Base-by-base conservation (phyloP, 2,329 filamentous ascomycete genomes). In the Pestalotiopsis sp. region DNA sequence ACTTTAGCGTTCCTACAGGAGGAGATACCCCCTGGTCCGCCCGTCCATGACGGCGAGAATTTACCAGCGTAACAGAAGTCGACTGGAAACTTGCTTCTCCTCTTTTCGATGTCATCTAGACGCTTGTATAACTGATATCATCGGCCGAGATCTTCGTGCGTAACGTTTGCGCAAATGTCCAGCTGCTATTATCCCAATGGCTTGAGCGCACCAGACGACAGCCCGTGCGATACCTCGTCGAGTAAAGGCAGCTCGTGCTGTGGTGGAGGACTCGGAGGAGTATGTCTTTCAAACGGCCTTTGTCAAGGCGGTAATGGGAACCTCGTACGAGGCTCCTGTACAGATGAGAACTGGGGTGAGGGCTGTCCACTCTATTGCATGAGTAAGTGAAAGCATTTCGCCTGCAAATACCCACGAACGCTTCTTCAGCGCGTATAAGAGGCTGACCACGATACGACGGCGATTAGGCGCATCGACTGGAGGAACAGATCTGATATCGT, bases 401-500 rank as follows among this genome's bases (percentile, higher is more conserved):
- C 41, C 41, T 3, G 5, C 12, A 2, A 6, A 4, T 45, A 2
- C 13, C 12, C 41, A 3, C 41, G 41, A 17, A 14, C 31, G 7
- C 31, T 9, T 36, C 7, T 36, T 36, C 6, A 9, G 7, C 7
- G 7, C 31, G 31, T 9, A 36, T 9, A 9, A 9, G 7, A 45
- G 4, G 41, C 41, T 45, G 41, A 45, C 13, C 41, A 45, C 17
- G 41, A 6, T 45, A 9, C 6, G 31, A 9, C 31, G 31, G 31
- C 31, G 7, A 36, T 23, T 14, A 76, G 72, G 71, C 6, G 74
- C 71, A 12, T 64, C 65, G 3, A 69, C 31, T 2, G 74, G 74
- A 45, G 75, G 75, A 23, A 74, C 74, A 7, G 73, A 76, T 65
- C 59, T 76, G 41, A 70, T 75, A 64, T 75, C 71, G 2, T 76